Evolutionary conservation across 106 monocot species (phyloP), one percentile per base, ranked within the genome.

Genomic region (Dioscorea alata): DNA sequence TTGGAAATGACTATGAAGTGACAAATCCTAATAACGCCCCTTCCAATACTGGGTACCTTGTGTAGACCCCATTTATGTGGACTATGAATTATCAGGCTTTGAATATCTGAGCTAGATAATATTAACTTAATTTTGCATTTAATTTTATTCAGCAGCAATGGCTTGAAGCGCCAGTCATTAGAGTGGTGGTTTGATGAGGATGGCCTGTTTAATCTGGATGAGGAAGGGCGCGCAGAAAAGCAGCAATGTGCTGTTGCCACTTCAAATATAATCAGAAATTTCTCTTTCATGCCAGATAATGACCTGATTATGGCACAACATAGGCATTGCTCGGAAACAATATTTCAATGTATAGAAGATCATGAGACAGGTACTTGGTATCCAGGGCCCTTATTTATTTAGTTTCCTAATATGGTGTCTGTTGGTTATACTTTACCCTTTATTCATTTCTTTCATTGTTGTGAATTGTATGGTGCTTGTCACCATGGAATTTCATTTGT

Each of bases 271-370:
- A 87, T 99, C 22, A 74, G 93, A 3, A 99, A 99, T 63, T 99
- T 99, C 76, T 93, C 99, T 63, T 99, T 99, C 79, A 99, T 99
- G 93, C 99, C 99, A 56, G 99, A 99, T 33, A 93, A 99, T 85
- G 99, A 99, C 77, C 71, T 62, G 31, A 76, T 99, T 60, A 99
- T 99, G 99, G 93, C 93, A 28, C 99, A 99, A 73, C 86, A 99
- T 77, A 89, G 99, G 54, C 99, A 99, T 56, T 99, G 93, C 73
- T 70, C 93, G 81, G 99, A 99, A 75, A 90, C 99, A 32, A 17
- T 99, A 65, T 93, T 99, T 71, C 89, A 93, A 51, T 90, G 93
- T 65, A 64, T 93, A n/a, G 93, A 99, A 80, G 90, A 93, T 79
- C 90, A 93, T 20, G 77, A 83, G 65, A 83, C 87, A 75, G 90